Conservation (phyloP, 306 rosid genomes). For the Senna siamea region DNA sequence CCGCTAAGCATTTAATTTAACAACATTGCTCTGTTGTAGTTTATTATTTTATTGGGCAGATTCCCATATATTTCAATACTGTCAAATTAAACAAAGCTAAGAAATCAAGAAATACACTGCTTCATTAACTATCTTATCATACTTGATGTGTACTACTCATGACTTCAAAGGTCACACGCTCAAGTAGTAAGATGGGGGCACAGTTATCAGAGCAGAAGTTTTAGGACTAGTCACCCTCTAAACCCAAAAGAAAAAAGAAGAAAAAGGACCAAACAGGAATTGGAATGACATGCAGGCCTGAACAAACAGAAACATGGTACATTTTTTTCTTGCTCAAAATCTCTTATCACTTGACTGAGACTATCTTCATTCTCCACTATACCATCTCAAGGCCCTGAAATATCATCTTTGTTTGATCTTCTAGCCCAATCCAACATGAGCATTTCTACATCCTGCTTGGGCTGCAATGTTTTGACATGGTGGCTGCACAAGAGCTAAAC, state of each 20-base stretch:
- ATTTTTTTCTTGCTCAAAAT: conserved; percentile 40
- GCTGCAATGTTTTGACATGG: conserved; percentile 28
- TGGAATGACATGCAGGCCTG: conserved; percentile 38
- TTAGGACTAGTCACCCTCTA: conserved; percentile 16
- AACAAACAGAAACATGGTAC: conserved; percentile 35
- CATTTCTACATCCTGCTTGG: conserved; percentile 26
- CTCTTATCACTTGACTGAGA: no score
- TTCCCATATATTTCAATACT: background rate
- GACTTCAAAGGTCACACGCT: conserved; percentile 11
- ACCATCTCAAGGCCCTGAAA: conserved; percentile 47
- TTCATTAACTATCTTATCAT: background rate
- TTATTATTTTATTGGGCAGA: no score
- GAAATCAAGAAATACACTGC: conserved; percentile 18
- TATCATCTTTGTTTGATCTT: conserved; percentile 30
- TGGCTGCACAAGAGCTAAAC: no score
- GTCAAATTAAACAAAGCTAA: background rate
- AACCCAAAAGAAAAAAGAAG: background rate
- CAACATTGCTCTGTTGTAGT: no score
- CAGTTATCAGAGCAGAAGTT: conserved; percentile 22
- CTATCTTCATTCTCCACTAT: conserved; percentile 36
- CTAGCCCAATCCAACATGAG: conserved; percentile 28
- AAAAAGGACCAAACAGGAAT: conserved; percentile 13
- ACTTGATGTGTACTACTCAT: background rate
- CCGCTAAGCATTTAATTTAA: no score
- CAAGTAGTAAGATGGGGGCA: background rate